Percentiles rank a stretch among this genome's conserved stretches.
Conservation (phyloP, 257 asterid species). For the Nicotiana attenuata region DNA sequence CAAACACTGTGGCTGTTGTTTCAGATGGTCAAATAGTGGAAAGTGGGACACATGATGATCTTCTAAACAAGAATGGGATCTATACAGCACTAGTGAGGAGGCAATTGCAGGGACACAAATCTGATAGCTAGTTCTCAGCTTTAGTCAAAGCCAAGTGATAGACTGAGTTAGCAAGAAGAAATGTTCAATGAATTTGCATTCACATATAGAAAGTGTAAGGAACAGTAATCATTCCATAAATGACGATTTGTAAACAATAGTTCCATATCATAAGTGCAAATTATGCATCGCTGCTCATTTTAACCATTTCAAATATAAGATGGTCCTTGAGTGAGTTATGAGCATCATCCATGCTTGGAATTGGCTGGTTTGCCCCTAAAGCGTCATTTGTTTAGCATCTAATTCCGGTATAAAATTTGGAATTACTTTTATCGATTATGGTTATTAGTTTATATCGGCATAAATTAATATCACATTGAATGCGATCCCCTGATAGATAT, state of each 20-base stretch:
- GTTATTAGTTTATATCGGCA: no score
- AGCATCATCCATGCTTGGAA: background rate
- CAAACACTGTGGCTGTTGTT: conserved; percentile 78
- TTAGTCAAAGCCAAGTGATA: background rate
- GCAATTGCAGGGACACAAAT: conserved; percentile 63
- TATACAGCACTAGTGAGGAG: conserved; percentile 73
- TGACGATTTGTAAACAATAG: background rate
- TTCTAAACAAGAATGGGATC: conserved; percentile 53
- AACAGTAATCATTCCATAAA: background rate
- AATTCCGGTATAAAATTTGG: no score
- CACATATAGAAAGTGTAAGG: conserved; percentile 3
- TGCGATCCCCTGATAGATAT: no score
- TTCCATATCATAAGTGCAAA: background rate
- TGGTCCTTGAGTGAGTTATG: background rate
- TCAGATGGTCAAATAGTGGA: conserved; percentile 80
- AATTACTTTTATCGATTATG: no score
- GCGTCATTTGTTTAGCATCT: no score
- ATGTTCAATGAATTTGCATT: background rate
- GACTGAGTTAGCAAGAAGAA: background rate
- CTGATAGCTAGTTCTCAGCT: background rate
- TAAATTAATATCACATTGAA: no score
- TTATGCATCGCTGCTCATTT: background rate
- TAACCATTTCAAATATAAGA: background rate
- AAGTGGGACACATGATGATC: conserved; percentile 67
- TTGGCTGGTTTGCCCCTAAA: background rate